A percentile compares a stretch with the other conserved stretches of the same genome.
phyloP scores from a whole-genome alignment of 2,329 filamentous ascomycete genomes.

The Taxawa tesnikishii region DNA sequence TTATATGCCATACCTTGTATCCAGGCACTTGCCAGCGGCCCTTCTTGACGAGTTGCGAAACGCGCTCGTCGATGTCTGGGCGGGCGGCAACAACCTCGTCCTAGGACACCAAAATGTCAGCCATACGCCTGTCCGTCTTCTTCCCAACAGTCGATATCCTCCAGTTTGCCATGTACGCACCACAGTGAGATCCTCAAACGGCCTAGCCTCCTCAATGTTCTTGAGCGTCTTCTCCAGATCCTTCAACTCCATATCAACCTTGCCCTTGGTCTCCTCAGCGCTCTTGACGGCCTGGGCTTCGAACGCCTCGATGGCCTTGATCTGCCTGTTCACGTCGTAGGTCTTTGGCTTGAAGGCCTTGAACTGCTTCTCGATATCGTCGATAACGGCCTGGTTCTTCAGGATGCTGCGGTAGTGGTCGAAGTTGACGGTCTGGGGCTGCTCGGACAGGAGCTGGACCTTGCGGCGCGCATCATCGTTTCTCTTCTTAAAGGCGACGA shows the following conservation, averaged over 20 bases:
- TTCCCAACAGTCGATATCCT: constrained; percentile 1
- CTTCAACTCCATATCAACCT: constrained; percentile 88
- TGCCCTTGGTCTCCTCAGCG: constrained; percentile 90
- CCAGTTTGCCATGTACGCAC: constrained; percentile 53
- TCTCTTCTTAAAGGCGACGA: constrained; percentile 98
- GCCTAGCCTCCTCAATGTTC: constrained; percentile 93
- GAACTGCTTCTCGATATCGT: constrained; percentile 97
- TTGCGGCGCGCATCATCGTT: constrained; percentile 98
- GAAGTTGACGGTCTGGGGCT: constrained; percentile 83
- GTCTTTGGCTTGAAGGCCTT: constrained; percentile 78
- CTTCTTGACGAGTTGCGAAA: constrained; percentile 86
- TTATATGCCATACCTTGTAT: constrained; percentile 72
- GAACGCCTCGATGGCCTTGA: constrained; percentile 97
- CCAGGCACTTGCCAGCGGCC: constrained; percentile 96
- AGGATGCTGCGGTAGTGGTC: constrained; percentile 78
- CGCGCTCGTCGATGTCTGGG: constrained; percentile 97
- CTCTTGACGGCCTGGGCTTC: constrained; percentile 95
- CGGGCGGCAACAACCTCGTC: constrained; percentile 90
- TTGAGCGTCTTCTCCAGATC: constrained; percentile 88
- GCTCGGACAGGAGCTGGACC: constrained; percentile 71
- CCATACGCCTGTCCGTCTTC: background rate
- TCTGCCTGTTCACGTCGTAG: constrained; percentile 85
- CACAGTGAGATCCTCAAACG: constrained; percentile 94
- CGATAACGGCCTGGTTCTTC: constrained; percentile 90
- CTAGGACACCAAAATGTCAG: constrained; percentile 34